Evolutionary conservation across 176 grass and related monocot genomes (phyloP).

Genomic region (Pontederia paniculata): DNA sequence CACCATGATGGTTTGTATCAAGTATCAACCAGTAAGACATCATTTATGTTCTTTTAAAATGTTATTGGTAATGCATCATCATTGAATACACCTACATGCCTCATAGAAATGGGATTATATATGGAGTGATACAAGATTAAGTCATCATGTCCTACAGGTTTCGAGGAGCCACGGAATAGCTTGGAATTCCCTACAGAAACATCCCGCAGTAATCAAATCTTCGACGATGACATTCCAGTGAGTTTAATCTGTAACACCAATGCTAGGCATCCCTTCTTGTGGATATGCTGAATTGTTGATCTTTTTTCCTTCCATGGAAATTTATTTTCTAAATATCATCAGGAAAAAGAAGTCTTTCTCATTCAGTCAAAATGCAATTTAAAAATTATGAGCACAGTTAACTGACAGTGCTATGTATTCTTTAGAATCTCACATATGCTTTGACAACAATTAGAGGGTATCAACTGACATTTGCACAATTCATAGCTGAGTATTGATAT

Average conservation of each 20-base stretch:
- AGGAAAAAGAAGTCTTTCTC: too few relatives aligned
- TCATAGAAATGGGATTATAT: not conserved
- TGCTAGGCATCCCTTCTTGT: not conserved
- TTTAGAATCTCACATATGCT: too few relatives aligned
- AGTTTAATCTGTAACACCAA: too few relatives aligned
- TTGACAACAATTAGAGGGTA: too few relatives aligned
- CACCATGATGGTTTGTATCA: constrained; percentile 41
- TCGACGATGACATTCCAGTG: constrained; percentile 63
- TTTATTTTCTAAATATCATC: too few relatives aligned
- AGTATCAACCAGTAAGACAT: not conserved
- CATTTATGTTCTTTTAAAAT: not conserved
- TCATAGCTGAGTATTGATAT: too few relatives aligned
- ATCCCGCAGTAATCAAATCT: constrained; percentile 34
- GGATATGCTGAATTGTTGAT: too few relatives aligned
- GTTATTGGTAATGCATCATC: not conserved
- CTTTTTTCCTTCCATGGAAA: not conserved
- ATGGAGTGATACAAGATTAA: not conserved
- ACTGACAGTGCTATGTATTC: too few relatives aligned
- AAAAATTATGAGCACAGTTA: too few relatives aligned
- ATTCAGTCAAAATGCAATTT: too few relatives aligned
- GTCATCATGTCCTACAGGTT: constrained; percentile 34
- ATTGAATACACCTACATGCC: not conserved
- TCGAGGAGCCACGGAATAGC: constrained; percentile 89
- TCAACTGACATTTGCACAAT: too few relatives aligned
- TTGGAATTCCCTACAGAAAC: constrained; percentile 61